Conservation (phyloP, 176 grass and related monocot species). For the Cymbopogon citratus region DNA sequence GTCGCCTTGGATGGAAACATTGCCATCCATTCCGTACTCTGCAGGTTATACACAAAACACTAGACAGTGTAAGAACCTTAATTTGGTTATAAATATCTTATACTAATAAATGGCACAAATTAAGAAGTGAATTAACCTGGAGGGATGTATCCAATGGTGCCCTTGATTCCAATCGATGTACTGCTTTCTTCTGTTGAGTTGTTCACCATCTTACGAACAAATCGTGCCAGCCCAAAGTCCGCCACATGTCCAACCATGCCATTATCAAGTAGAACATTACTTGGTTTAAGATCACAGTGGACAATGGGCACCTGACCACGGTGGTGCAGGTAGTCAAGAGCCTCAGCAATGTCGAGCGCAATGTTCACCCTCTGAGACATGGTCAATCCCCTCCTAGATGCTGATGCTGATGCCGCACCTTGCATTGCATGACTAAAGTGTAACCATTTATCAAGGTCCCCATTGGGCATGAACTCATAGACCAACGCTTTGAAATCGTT, state of each 20-base stretch:
- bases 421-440: not conserved
- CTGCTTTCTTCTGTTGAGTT: not conserved
- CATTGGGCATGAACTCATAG: constrained; percentile 40
- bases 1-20: not conserved
- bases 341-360: constrained; percentile 13
- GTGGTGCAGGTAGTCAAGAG: constrained; percentile 34
- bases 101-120: not conserved
- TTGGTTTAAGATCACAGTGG: constrained; percentile 28
- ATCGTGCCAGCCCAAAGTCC: constrained; percentile 26
- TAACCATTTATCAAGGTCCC: constrained; percentile 27
- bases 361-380: constrained; percentile 30
- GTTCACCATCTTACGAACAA: not conserved
- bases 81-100: not conserved
- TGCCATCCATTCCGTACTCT: not conserved
- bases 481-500: constrained; percentile 46
- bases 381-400: not conserved
- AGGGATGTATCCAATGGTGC: constrained; percentile 10
- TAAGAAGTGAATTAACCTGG: not conserved
- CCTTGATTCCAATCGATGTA: not conserved
- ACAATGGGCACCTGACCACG: constrained; percentile 18
- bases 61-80: not conserved
- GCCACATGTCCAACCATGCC: constrained; percentile 9
- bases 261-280: constrained; percentile 17
- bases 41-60: not conserved
- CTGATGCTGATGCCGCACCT: not conserved